A percentile compares a stretch with the other conserved stretches of the same genome.
Conservation (phyloP, 257 asterid genomes). For the Thymus quinquecostatus region DNA sequence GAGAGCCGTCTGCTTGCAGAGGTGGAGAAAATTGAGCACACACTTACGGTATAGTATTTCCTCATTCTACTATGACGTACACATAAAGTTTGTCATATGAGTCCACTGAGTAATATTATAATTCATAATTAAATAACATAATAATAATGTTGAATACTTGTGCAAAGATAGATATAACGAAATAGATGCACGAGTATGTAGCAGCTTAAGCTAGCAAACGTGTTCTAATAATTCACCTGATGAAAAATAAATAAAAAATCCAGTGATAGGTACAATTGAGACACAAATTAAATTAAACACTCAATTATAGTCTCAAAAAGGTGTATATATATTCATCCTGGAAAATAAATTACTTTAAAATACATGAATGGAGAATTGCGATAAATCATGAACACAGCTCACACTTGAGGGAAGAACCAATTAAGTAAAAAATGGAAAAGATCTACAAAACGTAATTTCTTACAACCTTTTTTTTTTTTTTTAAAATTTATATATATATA, state of each 20-base stretch:
- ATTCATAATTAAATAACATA: background rate
- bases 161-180: background rate
- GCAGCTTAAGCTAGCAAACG: background rate
- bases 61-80: slow-evolving; percentile 3
- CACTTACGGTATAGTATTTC: slow-evolving; percentile 64
- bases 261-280: background rate
- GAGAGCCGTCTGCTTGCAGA: slow-evolving; percentile 87
- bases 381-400: background rate
- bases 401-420: background rate
- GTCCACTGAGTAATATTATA: background rate
- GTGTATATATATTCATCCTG: background rate
- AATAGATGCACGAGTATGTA: background rate
- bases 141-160: background rate
- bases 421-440: background rate
- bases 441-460: background rate
- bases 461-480: background rate
- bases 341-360: background rate
- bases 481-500: too few relatives aligned
- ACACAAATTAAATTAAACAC: background rate
- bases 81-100: background rate
- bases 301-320: background rate
- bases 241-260: background rate
- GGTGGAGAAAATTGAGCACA: slow-evolving; percentile 85
- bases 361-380: background rate
- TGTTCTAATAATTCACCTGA: background rate